These are phyloP conservation scores for Discostella stelligera DNA, from an alignment of 352 stramenopile species.

Conservation along the genomic window DNA sequence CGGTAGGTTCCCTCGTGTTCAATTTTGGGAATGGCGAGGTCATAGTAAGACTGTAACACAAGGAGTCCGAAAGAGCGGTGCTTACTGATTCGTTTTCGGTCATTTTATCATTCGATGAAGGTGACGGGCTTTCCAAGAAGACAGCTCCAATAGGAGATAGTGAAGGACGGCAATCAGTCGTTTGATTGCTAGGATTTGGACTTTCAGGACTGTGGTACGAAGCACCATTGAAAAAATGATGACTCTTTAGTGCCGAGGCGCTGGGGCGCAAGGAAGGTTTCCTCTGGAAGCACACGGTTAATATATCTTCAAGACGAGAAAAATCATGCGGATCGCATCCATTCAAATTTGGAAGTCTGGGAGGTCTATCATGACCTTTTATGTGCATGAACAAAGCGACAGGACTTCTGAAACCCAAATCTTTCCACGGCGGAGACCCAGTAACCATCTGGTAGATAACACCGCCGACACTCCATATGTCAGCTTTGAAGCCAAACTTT, in stretches of 20 bases:
- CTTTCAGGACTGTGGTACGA: conserved; percentile 3
- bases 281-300: conserved; percentile 70
- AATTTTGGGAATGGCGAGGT: conserved; percentile 16
- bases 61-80: conserved; percentile 35
- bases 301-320: conserved; percentile 50
- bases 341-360: conserved; percentile 30
- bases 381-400: conserved; percentile 82
- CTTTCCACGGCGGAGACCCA: conserved; percentile 84
- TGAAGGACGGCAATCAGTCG: neutral
- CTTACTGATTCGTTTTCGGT: conserved; percentile 19
- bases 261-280: conserved; percentile 63
- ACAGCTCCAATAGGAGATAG: conserved; percentile 7
- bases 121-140: neutral
- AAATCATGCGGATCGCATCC: conserved; percentile 20
- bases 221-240: conserved; percentile 64
- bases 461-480: conserved; percentile 86
- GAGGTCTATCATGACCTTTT: conserved; percentile 55
- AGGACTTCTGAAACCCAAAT: conserved; percentile 84
- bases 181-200: conserved; percentile 7
- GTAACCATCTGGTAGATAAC: conserved; percentile 86
- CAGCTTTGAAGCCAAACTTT: conserved; percentile 81
- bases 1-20: conserved; percentile 11
- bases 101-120: conserved; percentile 28
- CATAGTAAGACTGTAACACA: conserved; percentile 52
- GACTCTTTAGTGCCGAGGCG: conserved; percentile 48